These are phyloP conservation scores for Nakaseomyces uthaithaninus DNA, from an alignment of 1,139 yeast genomes.

Conservation along the genomic window DNA sequence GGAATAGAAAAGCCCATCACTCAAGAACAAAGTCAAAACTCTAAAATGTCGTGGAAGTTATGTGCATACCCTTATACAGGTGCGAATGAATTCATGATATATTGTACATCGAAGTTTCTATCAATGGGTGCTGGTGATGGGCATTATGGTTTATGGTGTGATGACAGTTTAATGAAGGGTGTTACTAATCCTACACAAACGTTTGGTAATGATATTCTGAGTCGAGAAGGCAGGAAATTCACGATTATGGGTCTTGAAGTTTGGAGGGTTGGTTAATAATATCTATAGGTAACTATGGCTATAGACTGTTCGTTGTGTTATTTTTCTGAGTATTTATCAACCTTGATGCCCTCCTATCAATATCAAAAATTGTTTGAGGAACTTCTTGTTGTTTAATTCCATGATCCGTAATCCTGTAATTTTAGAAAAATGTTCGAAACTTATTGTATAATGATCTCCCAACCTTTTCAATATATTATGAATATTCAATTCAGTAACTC, in stretches of 20 bases:
- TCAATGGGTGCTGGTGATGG: constrained; percentile 93
- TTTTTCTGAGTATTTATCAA: too few species aligned
- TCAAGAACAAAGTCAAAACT: constrained; percentile 19
- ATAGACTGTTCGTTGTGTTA: too few species aligned
- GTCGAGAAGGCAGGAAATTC: constrained; percentile 54
- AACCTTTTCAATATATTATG: too few species aligned
- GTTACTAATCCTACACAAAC: constrained; percentile 74
- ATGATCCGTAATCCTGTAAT: too few species aligned
- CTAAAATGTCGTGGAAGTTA: constrained; percentile 39
- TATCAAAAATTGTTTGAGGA: too few species aligned
- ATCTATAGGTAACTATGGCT: too few species aligned
- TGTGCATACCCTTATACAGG: constrained; percentile 88
- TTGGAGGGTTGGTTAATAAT: constrained; percentile 64
- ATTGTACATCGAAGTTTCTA: constrained; percentile 68
- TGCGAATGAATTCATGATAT: constrained; percentile 73
- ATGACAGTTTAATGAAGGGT: constrained; percentile 63
- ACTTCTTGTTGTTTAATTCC: too few species aligned
- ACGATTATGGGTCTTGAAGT: constrained; percentile 71
- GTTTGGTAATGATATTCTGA: constrained; percentile 80
- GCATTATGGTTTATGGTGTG: constrained; percentile 86
- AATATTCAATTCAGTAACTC: too few species aligned
- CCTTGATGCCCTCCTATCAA: too few species aligned
- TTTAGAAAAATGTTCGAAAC: too few species aligned
- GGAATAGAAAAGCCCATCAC: constrained; percentile 7
- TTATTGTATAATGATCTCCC: too few species aligned